A percentile compares a stretch with the other conserved stretches of the same genome.
phyloP scores from a whole-genome alignment of 176 grass and related monocot species.

The Saccharum spontaneum region DNA sequence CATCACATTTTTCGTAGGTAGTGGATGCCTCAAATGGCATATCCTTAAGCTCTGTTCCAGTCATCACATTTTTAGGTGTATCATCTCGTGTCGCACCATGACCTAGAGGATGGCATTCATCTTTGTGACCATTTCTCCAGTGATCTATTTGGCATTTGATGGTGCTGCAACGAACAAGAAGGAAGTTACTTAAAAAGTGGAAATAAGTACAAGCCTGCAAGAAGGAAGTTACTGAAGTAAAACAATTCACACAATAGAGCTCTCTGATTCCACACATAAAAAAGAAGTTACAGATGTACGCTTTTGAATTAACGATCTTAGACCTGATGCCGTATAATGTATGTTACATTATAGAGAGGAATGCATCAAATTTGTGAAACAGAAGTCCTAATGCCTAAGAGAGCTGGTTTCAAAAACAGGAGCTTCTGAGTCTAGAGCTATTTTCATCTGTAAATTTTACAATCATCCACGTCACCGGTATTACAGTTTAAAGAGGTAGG shows the following conservation, averaged over 20 bases:
- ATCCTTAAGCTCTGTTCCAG: conserved; percentile 20
- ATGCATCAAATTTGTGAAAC: background rate
- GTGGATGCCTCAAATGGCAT: conserved; percentile 6
- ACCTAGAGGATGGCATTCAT: conserved; percentile 57
- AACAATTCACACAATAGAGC: conserved; percentile 1
- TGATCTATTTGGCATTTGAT: conserved; percentile 85
- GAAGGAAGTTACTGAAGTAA: conserved; percentile 11
- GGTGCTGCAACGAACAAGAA: conserved; percentile 57
- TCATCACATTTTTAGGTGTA: conserved; percentile 9
- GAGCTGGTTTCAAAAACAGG: background rate
- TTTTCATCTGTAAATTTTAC: background rate
- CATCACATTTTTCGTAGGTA: background rate
- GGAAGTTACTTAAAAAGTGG: conserved; percentile 11
- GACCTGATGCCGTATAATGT: background rate
- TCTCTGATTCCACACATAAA: conserved; percentile 24
- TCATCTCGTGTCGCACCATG: conserved; percentile 28
- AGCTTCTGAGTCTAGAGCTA: background rate
- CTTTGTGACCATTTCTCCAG: conserved; percentile 92
- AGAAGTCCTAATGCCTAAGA: background rate
- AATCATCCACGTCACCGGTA: background rate
- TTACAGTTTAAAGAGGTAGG: background rate
- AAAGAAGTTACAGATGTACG: background rate
- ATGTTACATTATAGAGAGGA: conserved; percentile 11
- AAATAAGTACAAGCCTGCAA: background rate
- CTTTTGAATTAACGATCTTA: background rate